Percentiles rank a stretch among this genome's conserved stretches.
Conservation (phyloP, 306 rosid genomes). For the Begonia fuchsioides region DNA sequence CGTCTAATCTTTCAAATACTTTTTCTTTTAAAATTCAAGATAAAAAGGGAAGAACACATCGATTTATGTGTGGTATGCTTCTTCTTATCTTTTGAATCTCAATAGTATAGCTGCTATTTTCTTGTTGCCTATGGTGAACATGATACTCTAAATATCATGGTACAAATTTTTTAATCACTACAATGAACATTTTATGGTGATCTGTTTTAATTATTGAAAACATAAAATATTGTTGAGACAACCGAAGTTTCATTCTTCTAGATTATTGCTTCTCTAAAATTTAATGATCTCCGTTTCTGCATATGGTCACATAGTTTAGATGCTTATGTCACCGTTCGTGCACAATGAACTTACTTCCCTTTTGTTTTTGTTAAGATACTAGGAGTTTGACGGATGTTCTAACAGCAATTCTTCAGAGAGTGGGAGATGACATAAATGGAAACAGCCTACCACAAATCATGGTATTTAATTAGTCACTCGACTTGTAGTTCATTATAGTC, state of each 20-base stretch:
- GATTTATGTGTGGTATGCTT: conserved; percentile 70
- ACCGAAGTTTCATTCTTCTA: too few relatives aligned
- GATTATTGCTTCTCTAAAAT: conserved; percentile 1
- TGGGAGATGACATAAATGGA: conserved; percentile 61
- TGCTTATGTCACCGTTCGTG: background rate
- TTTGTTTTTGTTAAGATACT: conserved; percentile 28
- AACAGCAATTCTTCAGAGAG: conserved; percentile 64
- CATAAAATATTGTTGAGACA: too few relatives aligned
- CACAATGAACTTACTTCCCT: too few relatives aligned
- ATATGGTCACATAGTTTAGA: too few relatives aligned
- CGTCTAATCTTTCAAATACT: conserved; percentile 19
- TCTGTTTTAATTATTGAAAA: too few relatives aligned
- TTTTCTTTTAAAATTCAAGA: conserved; percentile 78
- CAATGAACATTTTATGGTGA: too few relatives aligned
- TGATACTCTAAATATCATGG: too few relatives aligned
- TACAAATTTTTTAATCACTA: too few relatives aligned
- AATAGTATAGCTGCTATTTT: too few relatives aligned
- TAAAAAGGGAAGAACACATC: conserved; percentile 63
- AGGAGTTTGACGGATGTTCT: conserved; percentile 67
- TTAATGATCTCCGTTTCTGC: background rate
- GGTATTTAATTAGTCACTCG: conserved; percentile 26
- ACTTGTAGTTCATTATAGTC: background rate
- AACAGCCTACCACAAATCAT: conserved; percentile 59
- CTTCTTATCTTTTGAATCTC: background rate
- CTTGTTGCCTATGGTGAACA: too few relatives aligned